These are phyloP conservation scores for Penicillium daleae DNA, from an alignment of 495 filamentous ascomycete species.

Conservation along the genomic window DNA sequence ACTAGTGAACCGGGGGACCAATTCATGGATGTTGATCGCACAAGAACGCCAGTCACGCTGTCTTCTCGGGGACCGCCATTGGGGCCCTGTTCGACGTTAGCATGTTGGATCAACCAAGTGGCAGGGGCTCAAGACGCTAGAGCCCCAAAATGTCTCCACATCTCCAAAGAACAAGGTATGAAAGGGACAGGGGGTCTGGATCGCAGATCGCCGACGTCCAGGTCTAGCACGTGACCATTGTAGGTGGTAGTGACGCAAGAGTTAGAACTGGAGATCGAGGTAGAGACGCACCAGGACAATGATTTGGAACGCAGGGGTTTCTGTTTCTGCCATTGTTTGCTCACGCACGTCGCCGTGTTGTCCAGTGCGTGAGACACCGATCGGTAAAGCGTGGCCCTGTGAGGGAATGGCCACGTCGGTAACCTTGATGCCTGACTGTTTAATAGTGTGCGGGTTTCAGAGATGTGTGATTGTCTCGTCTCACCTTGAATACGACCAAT, in stretches of 20 bases:
- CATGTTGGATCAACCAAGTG: background rate
- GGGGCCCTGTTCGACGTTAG: slow-evolving; percentile 70
- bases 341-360: background rate
- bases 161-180: slow-evolving; percentile 2
- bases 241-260: slow-evolving; percentile 7
- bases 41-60: slow-evolving; percentile 84
- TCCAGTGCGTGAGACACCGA: slow-evolving; percentile 16
- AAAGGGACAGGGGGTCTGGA: background rate
- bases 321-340: slow-evolving; percentile 25
- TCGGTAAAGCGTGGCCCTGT: background rate
- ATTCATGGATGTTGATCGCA: slow-evolving; percentile 74
- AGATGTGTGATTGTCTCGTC: slow-evolving; percentile 15
- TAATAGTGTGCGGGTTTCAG: slow-evolving; percentile 6
- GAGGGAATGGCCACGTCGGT: background rate
- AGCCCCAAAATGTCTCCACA: slow-evolving; percentile 20
- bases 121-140: slow-evolving; percentile 26
- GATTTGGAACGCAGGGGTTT: slow-evolving; percentile 66
- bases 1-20: slow-evolving; percentile 83
- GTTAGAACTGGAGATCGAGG: background rate
- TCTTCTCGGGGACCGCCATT: slow-evolving; percentile 90
- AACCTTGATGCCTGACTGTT: background rate
- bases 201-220: slow-evolving; percentile 6
- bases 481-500: slow-evolving; percentile 7
- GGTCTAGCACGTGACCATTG: slow-evolving; percentile 13
- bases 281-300: slow-evolving; percentile 73